Evolutionary conservation across 2,329 filamentous ascomycete species (phyloP).

Genomic region (Ciborinia camelliae): DNA sequence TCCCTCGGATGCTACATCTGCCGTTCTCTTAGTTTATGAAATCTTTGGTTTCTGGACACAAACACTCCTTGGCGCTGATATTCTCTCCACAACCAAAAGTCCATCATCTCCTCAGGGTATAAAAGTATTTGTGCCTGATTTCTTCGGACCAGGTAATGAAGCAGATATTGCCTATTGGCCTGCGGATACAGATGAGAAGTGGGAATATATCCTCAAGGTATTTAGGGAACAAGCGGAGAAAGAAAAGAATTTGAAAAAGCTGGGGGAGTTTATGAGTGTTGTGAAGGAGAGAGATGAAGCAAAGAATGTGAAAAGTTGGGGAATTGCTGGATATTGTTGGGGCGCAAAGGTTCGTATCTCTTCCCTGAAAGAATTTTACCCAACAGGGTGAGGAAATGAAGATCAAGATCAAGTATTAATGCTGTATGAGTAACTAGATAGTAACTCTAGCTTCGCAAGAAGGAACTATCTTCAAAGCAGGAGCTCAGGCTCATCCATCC

Average conservation of each 20-base stretch:
- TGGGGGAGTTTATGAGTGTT: slow-evolving; percentile 18
- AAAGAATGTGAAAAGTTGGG: slow-evolving; percentile 29
- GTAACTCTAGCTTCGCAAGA: slow-evolving; percentile 50
- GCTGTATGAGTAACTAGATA: slow-evolving; percentile 40
- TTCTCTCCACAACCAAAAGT: slow-evolving; percentile 45
- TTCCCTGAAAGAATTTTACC: neutral
- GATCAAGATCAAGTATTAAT: neutral
- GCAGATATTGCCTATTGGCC: slow-evolving; percentile 24
- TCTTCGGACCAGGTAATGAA: slow-evolving; percentile 62
- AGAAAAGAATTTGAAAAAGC: slow-evolving; percentile 19
- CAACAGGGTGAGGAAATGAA: neutral
- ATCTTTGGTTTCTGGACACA: slow-evolving; percentile 68
- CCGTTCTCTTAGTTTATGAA: slow-evolving; percentile 60
- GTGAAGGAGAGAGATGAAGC: slow-evolving; percentile 18
- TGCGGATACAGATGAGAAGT: slow-evolving; percentile 24
- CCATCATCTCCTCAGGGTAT: slow-evolving; percentile 50
- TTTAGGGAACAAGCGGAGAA: slow-evolving; percentile 23
- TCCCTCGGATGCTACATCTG: slow-evolving; percentile 48
- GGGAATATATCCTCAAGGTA: slow-evolving; percentile 29
- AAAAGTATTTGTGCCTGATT: slow-evolving; percentile 85
- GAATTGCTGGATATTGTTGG: slow-evolving; percentile 54
- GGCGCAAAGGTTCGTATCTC: slow-evolving; percentile 52
- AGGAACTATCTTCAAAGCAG: slow-evolving; percentile 54
- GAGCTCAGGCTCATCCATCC: slow-evolving; percentile 53
- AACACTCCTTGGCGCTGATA: slow-evolving; percentile 66